phyloP scores from a whole-genome alignment of 768 basidiomycete genomes.

The Mycena capillaripes region DNA sequence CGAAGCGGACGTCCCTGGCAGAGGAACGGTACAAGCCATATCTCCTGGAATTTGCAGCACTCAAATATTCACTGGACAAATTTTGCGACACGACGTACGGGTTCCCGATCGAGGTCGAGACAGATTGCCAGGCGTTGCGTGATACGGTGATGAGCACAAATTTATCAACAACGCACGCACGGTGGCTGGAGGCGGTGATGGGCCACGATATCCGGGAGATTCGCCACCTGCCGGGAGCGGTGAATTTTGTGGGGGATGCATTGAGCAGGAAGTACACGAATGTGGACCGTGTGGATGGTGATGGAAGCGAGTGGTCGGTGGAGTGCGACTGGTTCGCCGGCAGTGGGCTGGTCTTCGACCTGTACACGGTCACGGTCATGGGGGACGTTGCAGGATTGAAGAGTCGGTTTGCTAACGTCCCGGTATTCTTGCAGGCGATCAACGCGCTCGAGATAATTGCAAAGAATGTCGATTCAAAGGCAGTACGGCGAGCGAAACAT shows the following conservation, averaged over 20 bases:
- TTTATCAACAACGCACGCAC: conserved; percentile 35
- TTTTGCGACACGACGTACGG: conserved; percentile 37
- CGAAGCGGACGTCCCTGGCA: conserved; percentile 46
- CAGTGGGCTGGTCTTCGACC: background rate
- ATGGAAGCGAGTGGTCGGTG: background rate
- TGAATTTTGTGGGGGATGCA: background rate
- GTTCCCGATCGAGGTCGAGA: conserved; percentile 38
- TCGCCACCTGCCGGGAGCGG: conserved; percentile 34
- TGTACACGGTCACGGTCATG: background rate
- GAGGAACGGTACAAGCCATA: conserved; percentile 49
- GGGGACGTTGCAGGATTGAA: background rate
- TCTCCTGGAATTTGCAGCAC: background rate
- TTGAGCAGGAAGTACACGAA: background rate
- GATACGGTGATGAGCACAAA: conserved; percentile 38
- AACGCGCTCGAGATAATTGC: too few relatives aligned
- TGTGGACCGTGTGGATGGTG: background rate
- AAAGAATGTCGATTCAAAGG: too few relatives aligned
- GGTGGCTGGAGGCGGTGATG: conserved; percentile 45
- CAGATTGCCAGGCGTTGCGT: conserved; percentile 31
- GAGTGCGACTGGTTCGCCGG: background rate
- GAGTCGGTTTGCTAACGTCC: background rate
- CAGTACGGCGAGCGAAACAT: too few relatives aligned
- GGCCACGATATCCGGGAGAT: conserved; percentile 33
- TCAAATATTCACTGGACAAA: conserved; percentile 28
- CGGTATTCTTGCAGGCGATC: background rate